Evolutionary conservation across 176 grass and related monocot genomes (phyloP), one percentile per base, ranked within the genome.

Genomic region (Zoysia pacifica): DNA sequence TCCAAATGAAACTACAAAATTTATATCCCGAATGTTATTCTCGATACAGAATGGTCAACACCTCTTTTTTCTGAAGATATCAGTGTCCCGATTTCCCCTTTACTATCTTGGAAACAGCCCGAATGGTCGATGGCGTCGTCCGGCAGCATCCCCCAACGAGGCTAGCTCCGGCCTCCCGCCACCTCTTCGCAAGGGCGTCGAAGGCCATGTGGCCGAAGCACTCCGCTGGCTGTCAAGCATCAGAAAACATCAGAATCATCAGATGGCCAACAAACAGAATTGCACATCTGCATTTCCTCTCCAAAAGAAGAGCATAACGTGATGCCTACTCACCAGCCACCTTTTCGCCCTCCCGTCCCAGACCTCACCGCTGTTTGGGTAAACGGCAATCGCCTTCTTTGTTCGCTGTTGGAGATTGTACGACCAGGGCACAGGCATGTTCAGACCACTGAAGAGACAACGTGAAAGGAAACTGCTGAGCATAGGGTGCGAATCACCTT

Each of bases 281-380:
- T 45, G 56, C 5, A 78, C 5, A 50, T 65, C 62, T 47, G 62
- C 35, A 72, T 28, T 61, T 28, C 9, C 12, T 36, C 19, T 63
- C 20, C n/a, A 38, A 54, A 71, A 41, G 41, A 79, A 7, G 3
- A n/a, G 62, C 18, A 66, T 38, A 80, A 5, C 41, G 16, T 28
- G 65, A 50, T 38, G 52, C 19, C 35, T 73, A 81, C 93, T 86
- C 71, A 97, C 93, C 93, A 97, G 80, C 93, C 93, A 93, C 79
- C 67, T 84, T 73, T 93, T 97, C 40, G 87, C 87, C 68, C 56
- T 87, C 3, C 90, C 90, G 69, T 97, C 93, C 93, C 93, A 97
- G 37, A 93, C 59, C 65, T 97, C 90, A 15, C 90, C 93, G 35
- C 90, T 97, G 79, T 97, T 97, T 9, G 93, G 93, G 78, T 93